A percentile compares a stretch with the other conserved stretches of the same genome.
Evolutionary conservation across 176 grass and related monocot genomes (phyloP).

Genomic region (Ananas comosus): DNA sequence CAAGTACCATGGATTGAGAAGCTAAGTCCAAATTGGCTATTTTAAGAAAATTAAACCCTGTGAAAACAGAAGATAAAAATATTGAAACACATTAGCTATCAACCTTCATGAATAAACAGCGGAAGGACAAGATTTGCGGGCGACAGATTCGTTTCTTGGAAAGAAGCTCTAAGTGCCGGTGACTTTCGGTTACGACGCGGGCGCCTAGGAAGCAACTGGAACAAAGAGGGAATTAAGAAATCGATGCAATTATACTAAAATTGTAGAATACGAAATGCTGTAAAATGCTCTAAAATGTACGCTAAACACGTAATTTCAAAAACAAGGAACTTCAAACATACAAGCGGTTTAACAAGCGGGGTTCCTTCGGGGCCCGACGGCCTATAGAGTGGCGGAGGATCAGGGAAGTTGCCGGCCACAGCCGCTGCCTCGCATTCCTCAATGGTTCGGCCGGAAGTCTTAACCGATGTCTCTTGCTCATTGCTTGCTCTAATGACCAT

Average conservation of each 20-base stretch:
- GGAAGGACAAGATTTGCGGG: constrained; percentile 83
- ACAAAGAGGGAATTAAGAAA: background rate
- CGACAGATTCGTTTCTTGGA: constrained; percentile 71
- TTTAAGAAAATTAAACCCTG: background rate
- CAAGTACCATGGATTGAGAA: background rate
- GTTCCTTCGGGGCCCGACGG: constrained; percentile 70
- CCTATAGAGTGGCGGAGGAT: constrained; percentile 34
- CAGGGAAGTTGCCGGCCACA: constrained; percentile 63
- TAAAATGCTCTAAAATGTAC: background rate
- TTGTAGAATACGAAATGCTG: background rate
- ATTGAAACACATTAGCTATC: background rate
- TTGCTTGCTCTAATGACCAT: constrained; percentile 46
- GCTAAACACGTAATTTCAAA: background rate
- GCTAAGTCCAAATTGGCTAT: constrained; percentile 1
- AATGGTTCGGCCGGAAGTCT: constrained; percentile 57
- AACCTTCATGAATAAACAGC: constrained; percentile 97
- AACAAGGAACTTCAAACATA: constrained; percentile 20
- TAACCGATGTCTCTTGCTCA: constrained; percentile 46
- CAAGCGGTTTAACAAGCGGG: constrained; percentile 64
- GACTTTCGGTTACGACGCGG: constrained; percentile 78
- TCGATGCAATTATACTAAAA: background rate
- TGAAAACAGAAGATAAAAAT: background rate
- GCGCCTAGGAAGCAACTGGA: constrained; percentile 56
- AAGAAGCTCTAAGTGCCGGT: constrained; percentile 65
- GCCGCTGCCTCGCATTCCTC: constrained; percentile 94